Base-by-base conservation (phyloP, 441 rosid genomes). In the Jatropha podagrica region DNA sequence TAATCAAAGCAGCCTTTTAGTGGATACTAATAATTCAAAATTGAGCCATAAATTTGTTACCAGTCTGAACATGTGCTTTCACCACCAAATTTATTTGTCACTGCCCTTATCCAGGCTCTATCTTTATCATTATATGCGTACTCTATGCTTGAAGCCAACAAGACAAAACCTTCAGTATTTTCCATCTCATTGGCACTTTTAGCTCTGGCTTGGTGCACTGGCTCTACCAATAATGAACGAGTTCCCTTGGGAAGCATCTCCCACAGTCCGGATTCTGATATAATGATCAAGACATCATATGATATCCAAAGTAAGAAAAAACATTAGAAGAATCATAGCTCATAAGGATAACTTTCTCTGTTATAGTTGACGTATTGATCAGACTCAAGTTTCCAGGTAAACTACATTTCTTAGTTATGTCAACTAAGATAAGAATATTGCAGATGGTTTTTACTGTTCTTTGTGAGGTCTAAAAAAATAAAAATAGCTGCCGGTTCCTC, bases 111-210 rank as follows among this genome's bases (percentile, higher is more conserved):
- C 97, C 97, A 91, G 77, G 91, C 90, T 86, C 87, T 91, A 74
- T 92, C 96, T 82, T 91, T 90, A 68, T 92, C 88, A 44, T 77
- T 81, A 79, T 90, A 92, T 3, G 96, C 97, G 82, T 85, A 91
- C 68, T 78, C 81, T 72, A 83, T 81, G 79, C 95, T 89, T 70
- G 97, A 90, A 79, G 91, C 93, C 85, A 95, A 80, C 74, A 92
- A 76, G 65, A 95, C 58, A 81, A 89, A 90, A 66, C 93, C 97
- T 77, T 83, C 82, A 74, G 20, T 68, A 49, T 44, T 78, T 64
- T 76, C 79, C n/a, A 62, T 38, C 64, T 86, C 88, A 60, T 60
- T 32, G 15, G 37, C 27, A 71, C 63, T 81, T 65, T 74, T 65
- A 14, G 77, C 77, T 17, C 79, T 75, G 59, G 67, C 80, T 65